Base-by-base conservation (phyloP, 352 stramenopile genomes). In the Elongisporangium anandrum region DNA sequence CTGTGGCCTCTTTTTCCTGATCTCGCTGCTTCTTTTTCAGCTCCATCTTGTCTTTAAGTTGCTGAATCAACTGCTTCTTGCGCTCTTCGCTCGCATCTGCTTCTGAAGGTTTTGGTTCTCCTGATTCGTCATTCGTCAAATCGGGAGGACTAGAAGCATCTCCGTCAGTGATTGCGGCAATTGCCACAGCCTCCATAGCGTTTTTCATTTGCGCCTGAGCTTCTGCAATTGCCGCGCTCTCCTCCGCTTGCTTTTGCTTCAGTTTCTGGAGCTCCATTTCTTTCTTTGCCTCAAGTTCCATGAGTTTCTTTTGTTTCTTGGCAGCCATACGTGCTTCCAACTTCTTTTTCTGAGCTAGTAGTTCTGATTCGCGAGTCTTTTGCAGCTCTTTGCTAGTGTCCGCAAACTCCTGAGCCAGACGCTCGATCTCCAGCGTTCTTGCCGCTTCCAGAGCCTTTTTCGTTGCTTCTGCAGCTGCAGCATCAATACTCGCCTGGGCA, bases 221-320 rank as follows among this genome's bases (percentile, higher is more conserved):
- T 10, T 64, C 65, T 6, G 63, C 52, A 17, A 77, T 62, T 45
- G 72, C 61, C 10, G 75, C 64, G 16, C 73, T 65, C 38, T 84
- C 75, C 24, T 85, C 59, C 19, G 76, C 60, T 21, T 87, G 70
- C 21, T 79, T 67, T 7, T 73, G 26, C 39, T 74, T 64, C 19
- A 91, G 65, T 38, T 73, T 63, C 50, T 84, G 71, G 0, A 72
- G 73, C 61, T 89, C 81, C 13, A 79, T 39, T 50, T 83, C 79
- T 19, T 70, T 73, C 59, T 91, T 91, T 12, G 78, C 77, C 56
- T 92, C 77, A 2, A 94, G 64, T 21, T 94, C 81, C 56, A 76
- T 70, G 20, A 87, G 59, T 52, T 92, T 92, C 20, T 86, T 88
- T 34, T 88, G 64, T 63, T 90, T 90, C 68, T 90, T 94, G 5